phyloP scores from a whole-genome alignment of 192 early-diverging fungal genomes.

The Chytriomyces hyalinus region DNA sequence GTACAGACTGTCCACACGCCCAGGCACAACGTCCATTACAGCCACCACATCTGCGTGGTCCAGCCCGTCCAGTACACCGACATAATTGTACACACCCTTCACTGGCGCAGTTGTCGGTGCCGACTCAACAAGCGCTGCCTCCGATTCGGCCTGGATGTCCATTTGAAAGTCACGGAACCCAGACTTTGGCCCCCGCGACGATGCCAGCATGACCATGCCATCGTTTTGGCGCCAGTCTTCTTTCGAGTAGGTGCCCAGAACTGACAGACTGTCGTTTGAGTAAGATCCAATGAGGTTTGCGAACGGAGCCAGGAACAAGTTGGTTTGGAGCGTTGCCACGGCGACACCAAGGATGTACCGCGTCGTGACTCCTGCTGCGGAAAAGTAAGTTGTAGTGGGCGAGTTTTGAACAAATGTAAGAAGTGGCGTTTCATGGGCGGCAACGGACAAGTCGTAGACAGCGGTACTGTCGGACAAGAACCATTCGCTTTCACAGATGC shows the following conservation, averaged over 20 bases:
- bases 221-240: slow-evolving; percentile 36
- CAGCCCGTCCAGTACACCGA: not conserved
- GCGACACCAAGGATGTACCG: not conserved
- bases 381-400: slow-evolving; percentile 30
- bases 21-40: slow-evolving; percentile 22
- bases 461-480: slow-evolving; percentile 26
- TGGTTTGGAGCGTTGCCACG: slow-evolving; percentile 11
- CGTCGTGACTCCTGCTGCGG: slow-evolving; percentile 24
- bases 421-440: not conserved
- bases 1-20: slow-evolving; percentile 23
- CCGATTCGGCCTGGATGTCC: not conserved
- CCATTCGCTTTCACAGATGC: slow-evolving; percentile 26
- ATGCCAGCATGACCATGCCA: slow-evolving; percentile 28
- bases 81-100: slow-evolving; percentile 27
- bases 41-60: slow-evolving; percentile 23
- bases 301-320: slow-evolving; percentile 17
- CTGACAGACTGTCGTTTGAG: slow-evolving; percentile 15
- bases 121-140: not conserved
- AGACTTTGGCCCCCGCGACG: slow-evolving; percentile 11
- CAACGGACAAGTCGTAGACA: slow-evolving; percentile 26
- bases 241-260: not conserved
- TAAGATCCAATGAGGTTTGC: slow-evolving; percentile 32
- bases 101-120: not conserved
- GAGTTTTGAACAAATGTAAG: slow-evolving; percentile 31
- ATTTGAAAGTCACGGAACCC: slow-evolving; percentile 29